Evolutionary conservation across 495 filamentous ascomycete genomes (phyloP).

Genomic region (Letharia lupina): DNA sequence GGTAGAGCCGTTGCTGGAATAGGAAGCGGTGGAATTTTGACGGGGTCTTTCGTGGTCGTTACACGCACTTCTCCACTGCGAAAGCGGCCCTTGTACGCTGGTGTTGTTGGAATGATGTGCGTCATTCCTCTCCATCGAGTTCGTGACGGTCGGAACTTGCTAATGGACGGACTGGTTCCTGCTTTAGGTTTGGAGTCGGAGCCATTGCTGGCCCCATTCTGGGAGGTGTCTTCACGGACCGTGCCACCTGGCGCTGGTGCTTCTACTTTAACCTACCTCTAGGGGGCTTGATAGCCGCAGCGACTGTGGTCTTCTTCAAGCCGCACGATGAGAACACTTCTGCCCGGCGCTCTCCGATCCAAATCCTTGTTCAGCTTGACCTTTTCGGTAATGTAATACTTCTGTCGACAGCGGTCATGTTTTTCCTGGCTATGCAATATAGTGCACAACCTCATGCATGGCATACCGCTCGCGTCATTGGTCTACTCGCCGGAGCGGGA

Average conservation of each 20-base stretch:
- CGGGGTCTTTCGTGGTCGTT: conserved; percentile 47
- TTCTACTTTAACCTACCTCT: conserved; percentile 60
- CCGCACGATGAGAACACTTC: not conserved
- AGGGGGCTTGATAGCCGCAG: conserved; percentile 39
- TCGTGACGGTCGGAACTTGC: not conserved
- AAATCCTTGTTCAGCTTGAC: not conserved
- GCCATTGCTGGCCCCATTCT: conserved; percentile 45
- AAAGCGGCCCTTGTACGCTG: conserved; percentile 31
- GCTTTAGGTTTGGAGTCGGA: conserved; percentile 23
- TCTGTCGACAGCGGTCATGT: not conserved
- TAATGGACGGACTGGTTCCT: not conserved
- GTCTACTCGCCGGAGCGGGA: not conserved
- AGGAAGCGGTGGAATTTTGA: conserved; percentile 39
- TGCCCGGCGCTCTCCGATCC: not conserved
- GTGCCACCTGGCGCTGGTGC: conserved; percentile 48
- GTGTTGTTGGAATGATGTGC: conserved; percentile 11
- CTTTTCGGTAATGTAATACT: not conserved
- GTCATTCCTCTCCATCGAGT: not conserved
- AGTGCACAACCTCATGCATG: not conserved
- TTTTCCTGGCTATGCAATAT: not conserved
- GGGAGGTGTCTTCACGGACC: conserved; percentile 51
- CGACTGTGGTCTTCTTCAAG: conserved; percentile 18
- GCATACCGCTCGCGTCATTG: not conserved
- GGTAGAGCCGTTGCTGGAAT: conserved; percentile 40
- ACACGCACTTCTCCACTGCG: conserved; percentile 36